Conservation (phyloP, 2,329 filamentous ascomycete species). For the Mollisia scopiformis region DNA sequence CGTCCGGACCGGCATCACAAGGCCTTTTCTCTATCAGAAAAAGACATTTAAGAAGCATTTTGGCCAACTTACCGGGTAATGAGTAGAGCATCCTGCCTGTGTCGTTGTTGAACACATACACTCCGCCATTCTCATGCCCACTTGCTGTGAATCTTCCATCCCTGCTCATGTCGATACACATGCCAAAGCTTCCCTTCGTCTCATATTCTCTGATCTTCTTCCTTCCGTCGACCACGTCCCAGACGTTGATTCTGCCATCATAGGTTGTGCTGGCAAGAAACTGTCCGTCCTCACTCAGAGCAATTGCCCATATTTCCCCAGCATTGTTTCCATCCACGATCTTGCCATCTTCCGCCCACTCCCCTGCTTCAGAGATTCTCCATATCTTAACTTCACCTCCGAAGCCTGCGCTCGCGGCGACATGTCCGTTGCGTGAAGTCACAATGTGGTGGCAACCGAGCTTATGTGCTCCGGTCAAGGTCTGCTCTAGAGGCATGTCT, state of each 20-base stretch:
- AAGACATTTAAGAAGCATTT: not conserved
- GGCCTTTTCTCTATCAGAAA: constrained; percentile 51
- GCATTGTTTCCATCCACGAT: constrained; percentile 58
- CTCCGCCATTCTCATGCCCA: constrained; percentile 87
- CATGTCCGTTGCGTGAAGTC: constrained; percentile 67
- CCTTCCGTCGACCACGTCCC: constrained; percentile 64
- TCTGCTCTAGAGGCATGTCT: constrained; percentile 78
- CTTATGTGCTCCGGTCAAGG: constrained; percentile 77
- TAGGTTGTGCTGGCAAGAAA: constrained; percentile 87
- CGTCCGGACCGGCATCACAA: constrained; percentile 83
- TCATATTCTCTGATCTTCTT: constrained; percentile 81
- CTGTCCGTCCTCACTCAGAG: constrained; percentile 80
- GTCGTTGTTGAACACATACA: constrained; percentile 96
- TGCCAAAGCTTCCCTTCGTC: constrained; percentile 89
- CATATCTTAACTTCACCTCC: constrained; percentile 88
- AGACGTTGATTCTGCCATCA: constrained; percentile 87
- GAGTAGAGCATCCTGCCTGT: constrained; percentile 85
- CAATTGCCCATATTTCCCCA: constrained; percentile 84
- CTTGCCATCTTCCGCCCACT: constrained; percentile 54
- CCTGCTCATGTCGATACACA: constrained; percentile 78
- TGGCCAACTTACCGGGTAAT: constrained; percentile 64
- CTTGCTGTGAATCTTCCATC: constrained; percentile 88
- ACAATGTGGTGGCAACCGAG: constrained; percentile 91
- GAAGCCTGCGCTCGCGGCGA: constrained; percentile 85
- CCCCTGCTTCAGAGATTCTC: constrained; percentile 63